Evolutionary conservation across 2,329 filamentous ascomycete genomes (phyloP), one percentile per base, ranked within the genome.

Genomic region (Anthostomella pinea): DNA sequence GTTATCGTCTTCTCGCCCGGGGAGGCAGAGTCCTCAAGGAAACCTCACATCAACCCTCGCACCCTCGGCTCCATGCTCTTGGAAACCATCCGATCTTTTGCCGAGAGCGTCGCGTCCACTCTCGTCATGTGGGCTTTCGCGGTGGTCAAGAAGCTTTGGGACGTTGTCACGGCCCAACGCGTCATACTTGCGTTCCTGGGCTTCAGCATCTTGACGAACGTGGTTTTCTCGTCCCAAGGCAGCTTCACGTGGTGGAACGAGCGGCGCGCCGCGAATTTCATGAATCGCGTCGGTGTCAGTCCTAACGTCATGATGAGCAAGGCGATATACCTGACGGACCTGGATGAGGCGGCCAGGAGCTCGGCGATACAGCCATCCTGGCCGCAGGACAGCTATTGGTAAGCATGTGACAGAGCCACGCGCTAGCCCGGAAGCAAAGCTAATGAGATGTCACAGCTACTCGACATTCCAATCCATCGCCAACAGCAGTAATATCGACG

Each of bases 161-260:
- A 78, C 41, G 74, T 88, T 4, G 62, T 81, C 24, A 83, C 76
- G 19, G 85, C 87, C 8, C 81, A 97, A 58, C 77, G 82, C 25
- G 58, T 95, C 14, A 77, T 97, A 5, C 65, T 97, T 19, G 55
- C 72, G 3, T 59, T 91, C 10, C 70, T 97, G 13, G 68, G 72
- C 1, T 52, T 84, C 19, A 96, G 89, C 55, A 62, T 80, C 9
- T 54, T 87, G 8, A 73, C 80, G 31, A 97, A 97, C 55, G 63
- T 84, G 15, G 73, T 89, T 49, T 79, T 90, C 55, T 81, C 85
- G 1, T 86, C 84, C 9, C 79, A 82, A 45, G 81, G 87, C 56
- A 77, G 78, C 6, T 79, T 81, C 52, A 71, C 76, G 2, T 97
- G 89, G 89, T 95, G 87, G 85, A 74, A 78, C 29, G 91, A 97